Evolutionary conservation across 345 rosid species (phyloP), one percentile per base, ranked within the genome.

Genomic region (Reutealis trisperma): DNA sequence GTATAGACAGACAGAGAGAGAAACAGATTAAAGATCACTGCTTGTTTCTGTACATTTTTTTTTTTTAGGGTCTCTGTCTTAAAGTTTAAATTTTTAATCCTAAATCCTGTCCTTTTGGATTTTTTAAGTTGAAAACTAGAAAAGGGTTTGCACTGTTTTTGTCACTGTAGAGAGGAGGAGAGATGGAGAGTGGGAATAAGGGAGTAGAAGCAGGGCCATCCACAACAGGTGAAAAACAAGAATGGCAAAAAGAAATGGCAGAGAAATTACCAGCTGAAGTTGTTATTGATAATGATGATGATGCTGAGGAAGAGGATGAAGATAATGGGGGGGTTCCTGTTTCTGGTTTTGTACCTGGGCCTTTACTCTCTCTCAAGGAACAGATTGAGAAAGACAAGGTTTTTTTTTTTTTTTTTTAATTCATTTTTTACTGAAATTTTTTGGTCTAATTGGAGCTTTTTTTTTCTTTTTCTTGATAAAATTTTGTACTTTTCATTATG

Each of bases 331-430:
- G 61, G 24, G 70, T 62, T 79, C 58, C 78, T 77, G 80, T 67
- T 47, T 13, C 79, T 79, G 86, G 79, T 60, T 88, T 86, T 76
- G 84, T 81, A 21, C 90, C 91, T 22, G 88, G 90, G 41, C 88
- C 87, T 69, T 78, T 87, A 73, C 47, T 85, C 63, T 83, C 92
- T 72, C 90, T 89, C 83, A 87, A 87, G 78, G 88, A 89, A 70
- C 90, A 87, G 82, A 75, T 89, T 77, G 90, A 89, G 74, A 86
- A 87, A 81, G 90, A 86, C 83, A 82, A 89, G 90, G 92, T 86
- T 64, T 77, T 77, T 71, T 15, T 27, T 30, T 18, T 24, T 44
- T 49, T 9, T 34, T 49, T 32, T n/a, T 13, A 7, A 21, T 42
- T 8, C 37, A 45, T n/a, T 67, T 24, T 13, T 27, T 24, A 55